These are phyloP conservation scores for Tilletia caries DNA, from an alignment of 1,284 basidiomycete species.

Conservation along the genomic window DNA sequence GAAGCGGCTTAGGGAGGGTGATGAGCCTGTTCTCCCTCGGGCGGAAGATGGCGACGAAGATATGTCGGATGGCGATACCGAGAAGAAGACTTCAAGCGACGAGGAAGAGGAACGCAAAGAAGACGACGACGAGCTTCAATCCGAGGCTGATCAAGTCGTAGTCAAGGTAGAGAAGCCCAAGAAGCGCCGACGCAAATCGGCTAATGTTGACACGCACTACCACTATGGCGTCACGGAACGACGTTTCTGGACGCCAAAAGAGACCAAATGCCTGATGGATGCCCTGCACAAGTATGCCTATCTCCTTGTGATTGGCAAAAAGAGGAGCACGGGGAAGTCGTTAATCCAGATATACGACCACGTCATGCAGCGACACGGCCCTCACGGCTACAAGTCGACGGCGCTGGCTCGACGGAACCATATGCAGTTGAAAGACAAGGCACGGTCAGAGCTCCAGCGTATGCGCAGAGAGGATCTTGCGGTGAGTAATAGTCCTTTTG, in stretches of 20 bases:
- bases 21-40: slow-evolving; percentile 2
- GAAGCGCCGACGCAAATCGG: neutral
- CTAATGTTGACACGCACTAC: neutral
- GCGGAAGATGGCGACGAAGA: neutral
- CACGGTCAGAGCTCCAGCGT: slow-evolving; percentile 32
- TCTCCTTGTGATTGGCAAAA: neutral
- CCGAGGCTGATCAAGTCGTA: neutral
- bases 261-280: slow-evolving; percentile 5
- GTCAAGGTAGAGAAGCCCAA: too few species aligned
- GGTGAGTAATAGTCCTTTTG: neutral
- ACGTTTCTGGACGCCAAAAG: neutral
- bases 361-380: slow-evolving; percentile 30
- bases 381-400: slow-evolving; percentile 18
- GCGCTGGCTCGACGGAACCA: slow-evolving; percentile 35
- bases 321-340: slow-evolving; percentile 9
- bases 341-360: slow-evolving; percentile 27
- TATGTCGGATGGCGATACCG: neutral
- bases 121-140: neutral
- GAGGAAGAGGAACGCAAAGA: neutral
- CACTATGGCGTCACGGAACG: neutral
- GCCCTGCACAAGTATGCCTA: neutral
- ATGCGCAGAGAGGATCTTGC: slow-evolving; percentile 24
- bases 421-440: slow-evolving; percentile 45
- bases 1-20: neutral
- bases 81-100: neutral